Conservation (phyloP, 1,139 yeast species). For the Kluyveromyces marxianus region DNA sequence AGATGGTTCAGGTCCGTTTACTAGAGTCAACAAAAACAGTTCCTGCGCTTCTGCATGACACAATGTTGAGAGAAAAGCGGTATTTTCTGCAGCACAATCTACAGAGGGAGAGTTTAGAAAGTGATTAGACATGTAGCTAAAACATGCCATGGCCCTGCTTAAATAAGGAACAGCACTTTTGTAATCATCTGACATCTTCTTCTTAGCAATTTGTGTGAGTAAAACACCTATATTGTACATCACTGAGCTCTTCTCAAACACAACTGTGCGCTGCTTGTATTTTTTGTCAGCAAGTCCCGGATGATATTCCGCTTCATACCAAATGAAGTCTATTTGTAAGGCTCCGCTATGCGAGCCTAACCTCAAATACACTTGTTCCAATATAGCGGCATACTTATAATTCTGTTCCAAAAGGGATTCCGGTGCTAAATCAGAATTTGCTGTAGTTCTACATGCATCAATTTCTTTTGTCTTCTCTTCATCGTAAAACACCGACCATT, state of each 20-base stretch:
- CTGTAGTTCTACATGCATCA: slow-evolving; percentile 27
- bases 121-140: slow-evolving; percentile 64
- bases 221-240: slow-evolving; percentile 67
- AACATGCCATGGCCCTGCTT: slow-evolving; percentile 77
- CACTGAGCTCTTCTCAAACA: slow-evolving; percentile 84
- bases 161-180: slow-evolving; percentile 56
- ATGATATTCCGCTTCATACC: slow-evolving; percentile 64
- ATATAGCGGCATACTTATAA: slow-evolving; percentile 69
- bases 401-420: slow-evolving; percentile 42
- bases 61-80: slow-evolving; percentile 54
- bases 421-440: slow-evolving; percentile 44
- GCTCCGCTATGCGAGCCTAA: slow-evolving; percentile 57
- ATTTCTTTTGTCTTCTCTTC: slow-evolving; percentile 21
- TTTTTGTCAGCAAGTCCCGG: slow-evolving; percentile 35
- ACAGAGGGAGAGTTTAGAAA: slow-evolving; percentile 85
- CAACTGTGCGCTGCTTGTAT: slow-evolving; percentile 57
- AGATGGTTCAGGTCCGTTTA: slow-evolving; percentile 33
- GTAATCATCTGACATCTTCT: slow-evolving; percentile 37
- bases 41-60: slow-evolving; percentile 89
- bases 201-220: slow-evolving; percentile 42
- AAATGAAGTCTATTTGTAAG: slow-evolving; percentile 57
- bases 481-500: slow-evolving; percentile 28
- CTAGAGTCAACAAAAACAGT: slow-evolving; percentile 58
- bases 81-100: slow-evolving; percentile 66
- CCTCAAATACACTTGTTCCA: slow-evolving; percentile 73